Evolutionary conservation across 1,139 yeast species (phyloP).

Genomic region (Candida sanyaensis): DNA sequence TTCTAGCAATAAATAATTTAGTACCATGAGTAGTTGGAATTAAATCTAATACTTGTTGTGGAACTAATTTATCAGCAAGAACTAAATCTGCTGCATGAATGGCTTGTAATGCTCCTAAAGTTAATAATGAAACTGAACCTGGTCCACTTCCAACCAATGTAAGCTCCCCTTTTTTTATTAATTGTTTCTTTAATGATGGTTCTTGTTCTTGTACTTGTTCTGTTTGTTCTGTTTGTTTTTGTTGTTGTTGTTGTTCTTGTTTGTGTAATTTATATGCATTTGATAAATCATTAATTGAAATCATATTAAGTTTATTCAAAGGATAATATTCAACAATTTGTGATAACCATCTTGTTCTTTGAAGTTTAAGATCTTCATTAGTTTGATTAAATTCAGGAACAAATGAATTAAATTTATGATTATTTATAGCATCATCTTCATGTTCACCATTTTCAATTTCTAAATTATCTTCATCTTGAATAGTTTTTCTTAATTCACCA

Average conservation of each 20-base stretch:
- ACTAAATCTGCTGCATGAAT: slow-evolving; percentile 82
- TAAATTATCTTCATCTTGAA: slow-evolving; percentile 54
- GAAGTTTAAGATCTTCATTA: slow-evolving; percentile 51
- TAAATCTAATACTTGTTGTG: slow-evolving; percentile 78
- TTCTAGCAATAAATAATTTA: slow-evolving; percentile 81
- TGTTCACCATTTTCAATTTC: slow-evolving; percentile 50
- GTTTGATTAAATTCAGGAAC: slow-evolving; percentile 63
- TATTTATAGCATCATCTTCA: slow-evolving; percentile 72
- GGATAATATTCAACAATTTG: slow-evolving; percentile 95
- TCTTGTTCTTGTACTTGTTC: no score
- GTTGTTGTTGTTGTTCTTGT: slow-evolving; percentile 4
- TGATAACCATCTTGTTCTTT: slow-evolving; percentile 80
- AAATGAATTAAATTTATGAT: slow-evolving; percentile 57
- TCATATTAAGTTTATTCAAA: slow-evolving; percentile 55
- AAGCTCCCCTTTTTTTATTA: slow-evolving; percentile 49
- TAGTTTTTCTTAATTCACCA: slow-evolving; percentile 61
- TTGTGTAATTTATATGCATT: slow-evolving; percentile 29
- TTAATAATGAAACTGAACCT: slow-evolving; percentile 79
- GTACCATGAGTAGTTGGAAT: slow-evolving; percentile 66
- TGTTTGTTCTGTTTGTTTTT: background rate
- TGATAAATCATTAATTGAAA: slow-evolving; percentile 60
- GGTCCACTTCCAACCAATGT: slow-evolving; percentile 94
- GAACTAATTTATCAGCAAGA: slow-evolving; percentile 90
- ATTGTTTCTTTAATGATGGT: background rate
- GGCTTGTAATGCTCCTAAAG: slow-evolving; percentile 82